Percentiles rank a stretch among this genome's conserved stretches.
These are phyloP conservation scores for Xylariaceae sp. DNA, from an alignment of 2,329 filamentous ascomycete genomes.

Conservation along the genomic window DNA sequence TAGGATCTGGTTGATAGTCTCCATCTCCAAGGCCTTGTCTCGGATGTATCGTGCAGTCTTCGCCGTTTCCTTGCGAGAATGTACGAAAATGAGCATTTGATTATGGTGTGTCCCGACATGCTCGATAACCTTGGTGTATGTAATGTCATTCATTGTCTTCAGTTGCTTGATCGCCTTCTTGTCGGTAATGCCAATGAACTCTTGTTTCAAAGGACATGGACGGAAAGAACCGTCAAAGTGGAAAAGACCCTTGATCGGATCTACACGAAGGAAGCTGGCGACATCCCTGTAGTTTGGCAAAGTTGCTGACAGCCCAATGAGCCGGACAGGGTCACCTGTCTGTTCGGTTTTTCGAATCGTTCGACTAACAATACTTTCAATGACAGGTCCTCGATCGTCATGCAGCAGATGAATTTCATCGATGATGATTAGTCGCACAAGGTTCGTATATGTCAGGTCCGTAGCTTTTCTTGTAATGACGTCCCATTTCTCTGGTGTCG, in stretches of 20 bases:
- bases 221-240: slow-evolving; percentile 95
- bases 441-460: slow-evolving; percentile 93
- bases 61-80: slow-evolving; percentile 96
- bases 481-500: slow-evolving; percentile 98
- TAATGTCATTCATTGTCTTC: slow-evolving; percentile 99
- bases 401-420: slow-evolving; percentile 98
- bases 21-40: slow-evolving; percentile 95
- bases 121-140: slow-evolving; percentile 95
- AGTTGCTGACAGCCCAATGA: slow-evolving; percentile 92
- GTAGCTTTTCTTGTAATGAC: slow-evolving; percentile 98
- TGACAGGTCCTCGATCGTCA: slow-evolving; percentile 93
- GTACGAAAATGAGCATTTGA: slow-evolving; percentile 99
- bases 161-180: slow-evolving; percentile 99
- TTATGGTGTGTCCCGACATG: slow-evolving; percentile 92
- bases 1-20: slow-evolving; percentile 95
- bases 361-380: slow-evolving; percentile 95
- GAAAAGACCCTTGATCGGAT: slow-evolving; percentile 84
- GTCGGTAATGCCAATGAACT: slow-evolving; percentile 96
- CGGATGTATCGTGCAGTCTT: slow-evolving; percentile 97
- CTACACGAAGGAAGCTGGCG: slow-evolving; percentile 91
- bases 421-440: slow-evolving; percentile 95
- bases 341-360: slow-evolving; percentile 94
- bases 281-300: slow-evolving; percentile 97
- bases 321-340: slow-evolving; percentile 88
- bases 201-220: slow-evolving; percentile 92